phyloP scores from a whole-genome alignment of 2,329 filamentous ascomycete species.

The Cordyceps farinosa region DNA sequence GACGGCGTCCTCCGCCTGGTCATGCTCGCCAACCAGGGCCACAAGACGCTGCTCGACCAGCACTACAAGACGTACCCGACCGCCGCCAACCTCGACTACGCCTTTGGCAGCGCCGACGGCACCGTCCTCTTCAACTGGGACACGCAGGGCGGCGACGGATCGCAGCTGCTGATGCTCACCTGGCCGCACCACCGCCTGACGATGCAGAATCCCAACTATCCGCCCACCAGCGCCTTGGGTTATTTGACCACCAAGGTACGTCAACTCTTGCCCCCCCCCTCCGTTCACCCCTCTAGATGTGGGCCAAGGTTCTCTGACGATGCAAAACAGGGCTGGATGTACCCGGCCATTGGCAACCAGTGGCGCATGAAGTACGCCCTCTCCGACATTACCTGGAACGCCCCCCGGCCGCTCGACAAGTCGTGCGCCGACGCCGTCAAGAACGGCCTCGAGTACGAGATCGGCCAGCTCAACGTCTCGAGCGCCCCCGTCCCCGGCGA shows the following conservation, averaged over 20 bases:
- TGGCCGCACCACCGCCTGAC: slow-evolving; percentile 25
- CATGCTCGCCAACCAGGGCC: slow-evolving; percentile 22
- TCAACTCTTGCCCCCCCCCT: not conserved
- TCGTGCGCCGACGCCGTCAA: slow-evolving; percentile 22
- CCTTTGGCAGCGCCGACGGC: slow-evolving; percentile 22
- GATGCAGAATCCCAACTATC: slow-evolving; percentile 23
- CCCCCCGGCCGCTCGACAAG: slow-evolving; percentile 23
- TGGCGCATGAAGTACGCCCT: slow-evolving; percentile 25
- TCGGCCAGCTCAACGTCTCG: slow-evolving; percentile 21
- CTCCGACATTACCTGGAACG: slow-evolving; percentile 24
- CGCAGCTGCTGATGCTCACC: slow-evolving; percentile 24
- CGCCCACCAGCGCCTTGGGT: slow-evolving; percentile 20
- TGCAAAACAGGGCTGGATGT: slow-evolving; percentile 24
- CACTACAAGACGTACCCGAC: slow-evolving; percentile 24
- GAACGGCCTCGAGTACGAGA: slow-evolving; percentile 25
- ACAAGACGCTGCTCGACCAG: slow-evolving; percentile 24
- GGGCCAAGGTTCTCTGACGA: not conserved
- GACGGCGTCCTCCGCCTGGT: slow-evolving; percentile 24
- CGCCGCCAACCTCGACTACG: slow-evolving; percentile 21
- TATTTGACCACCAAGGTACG: slow-evolving; percentile 26
- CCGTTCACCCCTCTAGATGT: too few species aligned
- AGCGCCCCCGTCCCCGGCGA: slow-evolving; percentile 23
- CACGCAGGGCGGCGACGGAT: slow-evolving; percentile 22
- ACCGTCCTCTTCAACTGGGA: slow-evolving; percentile 24
- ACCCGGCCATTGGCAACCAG: slow-evolving; percentile 23